These are phyloP conservation scores for Massospora cicadina DNA, from an alignment of 371 early-diverging fungal genomes.

Conservation along the genomic window DNA sequence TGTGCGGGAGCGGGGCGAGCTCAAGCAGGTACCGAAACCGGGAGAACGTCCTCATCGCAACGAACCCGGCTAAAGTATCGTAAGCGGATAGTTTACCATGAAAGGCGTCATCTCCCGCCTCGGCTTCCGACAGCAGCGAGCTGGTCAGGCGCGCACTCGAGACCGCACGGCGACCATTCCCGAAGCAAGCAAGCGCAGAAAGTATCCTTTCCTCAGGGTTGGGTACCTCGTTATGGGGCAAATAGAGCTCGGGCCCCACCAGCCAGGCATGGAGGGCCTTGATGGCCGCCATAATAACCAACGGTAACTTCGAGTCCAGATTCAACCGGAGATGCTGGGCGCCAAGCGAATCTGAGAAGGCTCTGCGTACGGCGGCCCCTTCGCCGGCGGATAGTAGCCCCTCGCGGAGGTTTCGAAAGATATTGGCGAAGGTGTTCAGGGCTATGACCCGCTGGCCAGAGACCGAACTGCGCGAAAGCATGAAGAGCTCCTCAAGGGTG, in stretches of 20 bases:
- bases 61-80: background rate
- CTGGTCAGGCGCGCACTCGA: background rate
- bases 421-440: constrained; percentile 26
- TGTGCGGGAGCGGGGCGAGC: background rate
- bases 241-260: background rate
- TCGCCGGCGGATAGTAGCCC: background rate
- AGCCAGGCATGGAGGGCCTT: background rate
- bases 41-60: background rate
- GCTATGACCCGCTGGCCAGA: constrained; percentile 65
- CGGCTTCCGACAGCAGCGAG: background rate
- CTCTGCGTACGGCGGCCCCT: background rate
- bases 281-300: background rate
- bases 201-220: background rate
- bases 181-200: background rate
- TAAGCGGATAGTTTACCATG: background rate
- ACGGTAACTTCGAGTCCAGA: background rate
- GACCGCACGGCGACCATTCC: background rate
- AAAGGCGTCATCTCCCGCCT: background rate
- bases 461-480: constrained; percentile 61
- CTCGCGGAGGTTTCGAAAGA: background rate
- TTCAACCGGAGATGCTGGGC: background rate
- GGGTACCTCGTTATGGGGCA: background rate
- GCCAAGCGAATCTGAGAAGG: background rate
- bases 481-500: constrained; percentile 61
- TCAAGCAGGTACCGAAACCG: background rate